Evolutionary conservation across 1,139 yeast species (phyloP), one percentile per base, ranked within the genome.

Genomic region (Scheffersomyces illinoinensis): DNA sequence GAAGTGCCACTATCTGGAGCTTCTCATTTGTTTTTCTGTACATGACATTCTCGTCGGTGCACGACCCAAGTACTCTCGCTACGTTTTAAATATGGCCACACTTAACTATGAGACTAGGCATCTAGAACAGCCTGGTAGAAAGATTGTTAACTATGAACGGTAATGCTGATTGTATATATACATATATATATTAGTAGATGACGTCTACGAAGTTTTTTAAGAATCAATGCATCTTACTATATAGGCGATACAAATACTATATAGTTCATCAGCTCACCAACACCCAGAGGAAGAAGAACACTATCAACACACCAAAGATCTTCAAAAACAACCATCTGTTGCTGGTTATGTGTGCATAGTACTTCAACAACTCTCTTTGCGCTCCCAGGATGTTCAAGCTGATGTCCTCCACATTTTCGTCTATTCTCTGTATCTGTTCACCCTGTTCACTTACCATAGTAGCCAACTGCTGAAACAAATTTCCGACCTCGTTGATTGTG

Each of bases 371-470:
- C 72, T 95, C 98, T 60, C 98, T 81, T 72, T 96, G 99, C 0
- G 99, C 99, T 0, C 98, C 98, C 47, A 85, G 78, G 19, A 95
- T 93, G 72, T 93, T 95, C 70, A 93, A 73, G 67, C 91, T 87
- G 56, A 95, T 92, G 68, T 96, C 98, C 66, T 93, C 98, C 4
- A 97, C 97, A 71, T 95, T 93, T 59, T 89, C 93, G 74, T 96
- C 99, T 63, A 95, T 95, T 69, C 98, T 82, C 73, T 95, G 99
- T 59, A 95, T 95, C 33, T 90, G 91, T 68, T 95, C 99, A 52
- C 98, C 96, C 75, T 95, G 99, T 73, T 96, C 99, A 62, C 92
- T 93, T 14, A 95, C 98, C 98, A 95, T 93, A 1, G 97, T 90
- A 3, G 98, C 97, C 67, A 95, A 82, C 74, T 95, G 99, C 67